Evolutionary conservation across 129 eudicot genomes (phyloP).

Genomic region (sunflower (Helianthus annuus)): DNA sequence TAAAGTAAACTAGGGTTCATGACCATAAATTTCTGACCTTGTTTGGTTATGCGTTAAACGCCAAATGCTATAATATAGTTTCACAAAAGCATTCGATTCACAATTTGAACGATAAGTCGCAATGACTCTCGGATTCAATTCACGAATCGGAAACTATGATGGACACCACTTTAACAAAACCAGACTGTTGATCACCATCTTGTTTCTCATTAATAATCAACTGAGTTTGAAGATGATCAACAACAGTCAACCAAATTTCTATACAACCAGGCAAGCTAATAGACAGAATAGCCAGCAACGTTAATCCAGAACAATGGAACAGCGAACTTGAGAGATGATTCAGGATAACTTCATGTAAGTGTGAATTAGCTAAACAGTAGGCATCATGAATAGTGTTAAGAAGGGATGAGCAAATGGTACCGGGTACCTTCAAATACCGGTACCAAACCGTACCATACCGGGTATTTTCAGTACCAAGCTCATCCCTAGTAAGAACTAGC

Average conservation of each 20-base stretch:
- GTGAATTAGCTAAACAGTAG: too few relatives aligned
- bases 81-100: background rate
- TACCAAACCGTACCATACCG: too few relatives aligned
- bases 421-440: too few relatives aligned
- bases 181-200: background rate
- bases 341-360: too few relatives aligned
- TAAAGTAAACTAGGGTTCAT: background rate
- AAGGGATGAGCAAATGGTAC: too few relatives aligned
- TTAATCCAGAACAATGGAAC: background rate
- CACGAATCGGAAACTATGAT: background rate
- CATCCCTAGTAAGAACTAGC: too few relatives aligned
- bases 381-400: background rate
- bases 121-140: background rate
- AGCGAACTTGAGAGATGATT: background rate
- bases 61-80: background rate
- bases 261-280: background rate
- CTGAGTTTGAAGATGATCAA: background rate
- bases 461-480: too few relatives aligned
- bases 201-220: background rate
- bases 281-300: background rate
- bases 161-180: background rate
- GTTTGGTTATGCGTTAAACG: background rate
- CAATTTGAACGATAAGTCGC: background rate
- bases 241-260: background rate
- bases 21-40: background rate